phyloP scores from a whole-genome alignment of 345 rosid genomes.

The Rubroshorea leprosula region DNA sequence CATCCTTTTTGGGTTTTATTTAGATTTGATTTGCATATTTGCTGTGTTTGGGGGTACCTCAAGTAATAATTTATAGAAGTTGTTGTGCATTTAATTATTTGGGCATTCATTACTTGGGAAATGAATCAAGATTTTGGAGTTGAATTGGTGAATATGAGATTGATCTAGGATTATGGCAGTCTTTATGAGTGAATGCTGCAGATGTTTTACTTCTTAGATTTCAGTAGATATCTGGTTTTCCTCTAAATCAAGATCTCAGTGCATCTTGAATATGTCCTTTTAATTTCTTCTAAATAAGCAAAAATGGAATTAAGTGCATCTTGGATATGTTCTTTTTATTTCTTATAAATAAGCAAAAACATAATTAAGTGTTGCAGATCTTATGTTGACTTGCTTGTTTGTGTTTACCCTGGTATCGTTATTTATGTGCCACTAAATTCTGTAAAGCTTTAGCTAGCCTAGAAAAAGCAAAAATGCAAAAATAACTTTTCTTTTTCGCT shows the following conservation, averaged over 20 bases:
- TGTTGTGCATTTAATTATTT: background rate
- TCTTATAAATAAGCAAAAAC: too few species aligned
- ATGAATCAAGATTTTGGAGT: background rate
- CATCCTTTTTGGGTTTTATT: slow-evolving; percentile 3
- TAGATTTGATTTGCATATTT: slow-evolving; percentile 6
- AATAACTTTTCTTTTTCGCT: too few species aligned
- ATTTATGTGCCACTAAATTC: background rate
- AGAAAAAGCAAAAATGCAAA: too few species aligned
- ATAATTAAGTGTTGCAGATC: background rate
- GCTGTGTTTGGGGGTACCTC: background rate
- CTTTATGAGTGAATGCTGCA: background rate
- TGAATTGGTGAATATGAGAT: background rate
- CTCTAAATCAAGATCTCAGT: background rate
- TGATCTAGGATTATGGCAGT: too few species aligned
- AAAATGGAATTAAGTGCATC: too few species aligned
- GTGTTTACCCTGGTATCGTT: background rate
- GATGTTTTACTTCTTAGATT: too few species aligned
- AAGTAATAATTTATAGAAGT: background rate
- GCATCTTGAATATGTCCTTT: background rate
- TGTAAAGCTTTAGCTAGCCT: too few species aligned
- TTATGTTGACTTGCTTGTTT: background rate
- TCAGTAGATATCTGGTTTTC: too few species aligned
- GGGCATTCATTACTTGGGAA: too few species aligned
- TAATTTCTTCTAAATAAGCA: too few species aligned
- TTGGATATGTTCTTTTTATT: too few species aligned